phyloP scores from a whole-genome alignment of 305 asterid species.

The Ruellia speciosa region DNA sequence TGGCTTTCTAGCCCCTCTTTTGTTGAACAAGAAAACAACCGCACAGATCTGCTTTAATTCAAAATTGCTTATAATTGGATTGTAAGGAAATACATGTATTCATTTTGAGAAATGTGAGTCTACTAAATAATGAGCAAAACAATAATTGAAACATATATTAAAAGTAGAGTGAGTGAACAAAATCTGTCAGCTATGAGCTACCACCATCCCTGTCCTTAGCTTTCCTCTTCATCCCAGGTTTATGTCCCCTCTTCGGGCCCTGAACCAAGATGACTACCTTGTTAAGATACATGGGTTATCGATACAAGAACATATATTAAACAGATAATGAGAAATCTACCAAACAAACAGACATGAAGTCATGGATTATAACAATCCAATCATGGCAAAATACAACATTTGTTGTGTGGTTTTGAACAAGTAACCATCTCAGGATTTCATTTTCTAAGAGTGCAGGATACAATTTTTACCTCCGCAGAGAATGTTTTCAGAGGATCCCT shows the following conservation, averaged over 20 bases:
- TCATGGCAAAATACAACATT: neutral
- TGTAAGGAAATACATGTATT: too few relatives aligned
- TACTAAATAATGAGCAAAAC: too few relatives aligned
- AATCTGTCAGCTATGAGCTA: too few relatives aligned
- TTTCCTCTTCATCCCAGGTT: slow-evolving; percentile 40
- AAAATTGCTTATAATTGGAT: too few relatives aligned
- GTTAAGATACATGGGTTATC: neutral
- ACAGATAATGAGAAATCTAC: neutral
- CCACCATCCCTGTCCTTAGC: slow-evolving; percentile 28
- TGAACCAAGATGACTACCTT: slow-evolving; percentile 21
- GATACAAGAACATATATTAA: neutral
- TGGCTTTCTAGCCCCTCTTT: too few relatives aligned
- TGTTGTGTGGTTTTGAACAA: neutral
- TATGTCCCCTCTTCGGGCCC: slow-evolving; percentile 32
- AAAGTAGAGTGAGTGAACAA: too few relatives aligned
- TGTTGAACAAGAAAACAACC: too few relatives aligned
- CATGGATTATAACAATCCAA: neutral
- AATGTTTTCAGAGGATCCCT: slow-evolving; percentile 75
- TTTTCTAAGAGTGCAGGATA: slow-evolving; percentile 1
- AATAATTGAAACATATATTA: too few relatives aligned
- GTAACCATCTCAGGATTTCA: too few relatives aligned
- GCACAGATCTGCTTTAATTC: too few relatives aligned
- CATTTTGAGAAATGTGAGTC: too few relatives aligned
- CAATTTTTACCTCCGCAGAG: slow-evolving; percentile 64
- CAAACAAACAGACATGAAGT: neutral